A percentile compares a stretch with the other conserved stretches of the same genome.
Conservation (phyloP, 345 rosid species). For the Brassica nigra region DNA sequence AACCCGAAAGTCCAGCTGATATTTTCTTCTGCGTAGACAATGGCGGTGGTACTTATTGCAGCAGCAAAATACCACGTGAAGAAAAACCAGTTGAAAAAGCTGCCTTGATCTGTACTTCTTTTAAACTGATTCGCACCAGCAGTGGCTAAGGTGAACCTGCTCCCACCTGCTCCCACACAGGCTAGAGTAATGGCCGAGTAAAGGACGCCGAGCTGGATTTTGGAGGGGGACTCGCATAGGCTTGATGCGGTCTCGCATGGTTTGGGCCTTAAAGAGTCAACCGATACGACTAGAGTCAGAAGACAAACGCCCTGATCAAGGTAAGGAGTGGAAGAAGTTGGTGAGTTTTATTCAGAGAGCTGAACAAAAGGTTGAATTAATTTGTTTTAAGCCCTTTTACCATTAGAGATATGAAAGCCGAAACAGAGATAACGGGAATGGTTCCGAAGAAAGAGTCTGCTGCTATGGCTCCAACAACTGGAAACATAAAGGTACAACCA, state of each 20-base stretch:
- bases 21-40: neutral
- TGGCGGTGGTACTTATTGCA: neutral
- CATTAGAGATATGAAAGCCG: neutral
- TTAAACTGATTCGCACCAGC: slow-evolving; percentile 2
- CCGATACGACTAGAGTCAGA: neutral
- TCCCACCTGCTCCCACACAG: neutral
- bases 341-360: neutral
- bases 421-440: neutral
- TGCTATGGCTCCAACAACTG: neutral
- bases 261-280: neutral
- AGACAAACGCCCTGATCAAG: neutral
- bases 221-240: neutral
- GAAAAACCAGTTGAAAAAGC: neutral
- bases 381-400: neutral
- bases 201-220: neutral
- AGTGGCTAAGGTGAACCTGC: neutral
- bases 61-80: neutral
- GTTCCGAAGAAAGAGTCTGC: neutral
- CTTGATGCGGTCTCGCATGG: neutral
- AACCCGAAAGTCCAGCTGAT: neutral
- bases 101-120: neutral
- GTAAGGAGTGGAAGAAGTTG: neutral
- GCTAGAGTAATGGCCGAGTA: neutral
- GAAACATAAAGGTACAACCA: neutral
- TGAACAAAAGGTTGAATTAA: neutral